Evolutionary conservation across 768 basidiomycete species (phyloP).

Genomic region (Mycena latifolia): DNA sequence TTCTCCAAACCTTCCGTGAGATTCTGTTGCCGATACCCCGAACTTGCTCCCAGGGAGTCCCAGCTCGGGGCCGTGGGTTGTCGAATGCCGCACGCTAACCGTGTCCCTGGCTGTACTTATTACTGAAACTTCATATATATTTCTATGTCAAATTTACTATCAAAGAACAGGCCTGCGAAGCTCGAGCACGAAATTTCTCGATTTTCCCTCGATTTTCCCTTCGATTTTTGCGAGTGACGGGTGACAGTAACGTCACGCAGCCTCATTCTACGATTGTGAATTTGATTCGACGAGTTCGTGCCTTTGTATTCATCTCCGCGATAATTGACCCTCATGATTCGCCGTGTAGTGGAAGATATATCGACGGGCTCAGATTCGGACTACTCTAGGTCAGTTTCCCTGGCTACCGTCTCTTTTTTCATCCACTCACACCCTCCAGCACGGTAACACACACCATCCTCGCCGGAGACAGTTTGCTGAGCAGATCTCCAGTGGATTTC

Average conservation of each 20-base stretch:
- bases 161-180: no score
- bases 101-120: no score
- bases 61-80: no score
- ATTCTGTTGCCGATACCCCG: no score
- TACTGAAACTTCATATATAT: no score
- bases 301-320: background rate
- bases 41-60: no score
- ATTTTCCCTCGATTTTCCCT: no score
- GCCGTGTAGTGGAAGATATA: constrained; percentile 78
- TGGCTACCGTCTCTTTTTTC: constrained; percentile 31
- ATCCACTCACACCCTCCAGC: constrained; percentile 38
- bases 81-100: no score
- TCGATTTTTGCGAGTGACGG: background rate
- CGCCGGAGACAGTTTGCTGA: background rate
- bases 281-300: constrained; percentile 21
- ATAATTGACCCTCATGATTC: constrained; percentile 17
- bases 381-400: constrained; percentile 85
- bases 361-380: constrained; percentile 96
- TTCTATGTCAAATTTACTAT: no score
- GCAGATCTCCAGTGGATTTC: constrained; percentile 84
- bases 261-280: constrained; percentile 15
- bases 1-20: no score
- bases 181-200: no score
- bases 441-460: constrained; percentile 47
- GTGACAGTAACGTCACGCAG: constrained; percentile 11